Evolutionary conservation across 139 green algal species (phyloP).

Genomic region (Chlamydomonas sp.): DNA sequence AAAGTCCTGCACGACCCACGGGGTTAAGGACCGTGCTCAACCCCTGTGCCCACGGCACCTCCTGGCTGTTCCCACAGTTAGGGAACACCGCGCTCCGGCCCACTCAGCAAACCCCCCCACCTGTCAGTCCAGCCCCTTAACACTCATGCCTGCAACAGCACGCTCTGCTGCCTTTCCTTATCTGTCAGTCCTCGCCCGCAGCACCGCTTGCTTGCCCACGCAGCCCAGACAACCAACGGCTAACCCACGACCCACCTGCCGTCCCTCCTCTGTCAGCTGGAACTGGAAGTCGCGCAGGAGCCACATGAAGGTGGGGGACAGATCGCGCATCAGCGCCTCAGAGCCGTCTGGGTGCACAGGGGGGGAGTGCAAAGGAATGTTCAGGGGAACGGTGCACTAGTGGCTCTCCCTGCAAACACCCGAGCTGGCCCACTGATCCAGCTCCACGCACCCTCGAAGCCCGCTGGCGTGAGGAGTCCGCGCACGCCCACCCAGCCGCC

Average conservation of each 20-base stretch:
- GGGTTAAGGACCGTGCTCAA: too few relatives aligned
- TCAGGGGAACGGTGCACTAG: not conserved
- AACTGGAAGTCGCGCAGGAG: conserved; percentile 85
- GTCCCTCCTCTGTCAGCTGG: conserved; percentile 31
- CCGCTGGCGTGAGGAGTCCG: not conserved
- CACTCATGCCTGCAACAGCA: too few relatives aligned
- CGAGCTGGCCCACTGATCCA: not conserved
- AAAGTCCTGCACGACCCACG: too few relatives aligned
- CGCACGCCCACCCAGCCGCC: not conserved
- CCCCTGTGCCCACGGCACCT: too few relatives aligned
- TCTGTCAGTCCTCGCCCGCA: too few relatives aligned
- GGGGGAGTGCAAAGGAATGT: not conserved
- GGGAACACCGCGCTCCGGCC: too few relatives aligned
- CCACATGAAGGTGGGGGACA: conserved; percentile 91
- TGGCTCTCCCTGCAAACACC: not conserved
- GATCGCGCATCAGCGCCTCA: conserved; percentile 12
- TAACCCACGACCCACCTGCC: conserved; percentile 12
- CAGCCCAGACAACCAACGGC: too few relatives aligned
- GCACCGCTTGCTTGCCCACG: too few relatives aligned
- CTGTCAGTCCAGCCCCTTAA: too few relatives aligned
- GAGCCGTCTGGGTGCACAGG: not conserved
- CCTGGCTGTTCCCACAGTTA: too few relatives aligned
- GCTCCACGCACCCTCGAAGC: not conserved
- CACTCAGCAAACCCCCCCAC: too few relatives aligned
- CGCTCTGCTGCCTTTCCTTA: too few relatives aligned